phyloP scores from a whole-genome alignment of 139 green algal genomes.

The Picochlorum costavermella region DNA sequence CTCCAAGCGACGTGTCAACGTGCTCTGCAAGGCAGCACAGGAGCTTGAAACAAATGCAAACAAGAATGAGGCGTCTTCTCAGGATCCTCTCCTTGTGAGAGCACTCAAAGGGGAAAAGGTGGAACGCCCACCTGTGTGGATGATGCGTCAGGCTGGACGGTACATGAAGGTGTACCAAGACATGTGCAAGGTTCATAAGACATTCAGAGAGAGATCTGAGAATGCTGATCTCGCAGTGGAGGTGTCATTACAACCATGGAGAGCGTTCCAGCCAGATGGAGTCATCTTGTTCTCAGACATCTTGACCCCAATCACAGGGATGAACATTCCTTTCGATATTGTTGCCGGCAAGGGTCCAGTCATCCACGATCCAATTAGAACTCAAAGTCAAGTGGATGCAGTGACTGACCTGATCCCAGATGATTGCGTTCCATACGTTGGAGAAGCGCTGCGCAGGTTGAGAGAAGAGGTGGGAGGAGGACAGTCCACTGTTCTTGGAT shows the following conservation, averaged over 20 bases:
- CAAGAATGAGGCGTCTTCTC: neutral
- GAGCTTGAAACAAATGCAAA: neutral
- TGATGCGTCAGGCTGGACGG: conserved; percentile 95
- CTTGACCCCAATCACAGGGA: conserved; percentile 79
- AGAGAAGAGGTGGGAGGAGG: conserved; percentile 56
- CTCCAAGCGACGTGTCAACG: neutral
- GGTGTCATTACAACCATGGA: conserved; percentile 87
- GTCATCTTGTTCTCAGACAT: conserved; percentile 96
- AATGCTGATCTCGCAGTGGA: conserved; percentile 84
- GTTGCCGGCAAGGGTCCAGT: conserved; percentile 66
- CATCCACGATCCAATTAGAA: conserved; percentile 84
- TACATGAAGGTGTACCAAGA: conserved; percentile 97
- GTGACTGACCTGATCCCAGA: conserved; percentile 64
- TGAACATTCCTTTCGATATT: conserved; percentile 96
- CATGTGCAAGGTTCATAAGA: conserved; percentile 83
- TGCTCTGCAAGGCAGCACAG: neutral
- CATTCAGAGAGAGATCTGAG: conserved; percentile 86
- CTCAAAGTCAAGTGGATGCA: conserved; percentile 74
- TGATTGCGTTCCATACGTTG: conserved; percentile 68
- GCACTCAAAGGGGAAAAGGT: conserved; percentile 72
- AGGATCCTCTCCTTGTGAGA: conserved; percentile 64
- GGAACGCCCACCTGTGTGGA: conserved; percentile 86
- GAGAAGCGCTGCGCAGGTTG: conserved; percentile 69
- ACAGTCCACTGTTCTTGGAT: conserved; percentile 75
- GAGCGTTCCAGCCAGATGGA: conserved; percentile 86